A percentile compares a stretch with the other conserved stretches of the same genome.
phyloP scores from a whole-genome alignment of 495 filamentous ascomycete genomes.

The Aspergillus mulundensis region DNA sequence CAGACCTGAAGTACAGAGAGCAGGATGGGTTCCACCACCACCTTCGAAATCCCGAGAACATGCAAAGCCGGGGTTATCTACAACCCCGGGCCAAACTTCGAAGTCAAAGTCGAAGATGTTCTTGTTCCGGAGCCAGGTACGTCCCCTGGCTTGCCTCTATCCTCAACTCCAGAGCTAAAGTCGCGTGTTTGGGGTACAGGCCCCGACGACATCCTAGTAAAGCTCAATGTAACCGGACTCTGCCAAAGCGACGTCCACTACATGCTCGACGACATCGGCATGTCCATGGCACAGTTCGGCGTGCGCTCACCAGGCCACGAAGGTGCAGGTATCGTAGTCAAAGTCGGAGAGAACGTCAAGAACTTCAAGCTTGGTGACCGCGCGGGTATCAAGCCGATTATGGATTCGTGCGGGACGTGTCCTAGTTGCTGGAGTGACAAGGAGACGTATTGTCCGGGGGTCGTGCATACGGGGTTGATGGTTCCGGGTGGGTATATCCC shows the following conservation, averaged over 20 bases:
- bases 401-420: slow-evolving; percentile 50
- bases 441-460: slow-evolving; percentile 39
- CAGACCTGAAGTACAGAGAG: neutral
- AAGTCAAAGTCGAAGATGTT: slow-evolving; percentile 47
- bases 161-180: no score
- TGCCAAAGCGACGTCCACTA: slow-evolving; percentile 49
- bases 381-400: slow-evolving; percentile 55
- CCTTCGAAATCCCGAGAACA: slow-evolving; percentile 43
- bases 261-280: slow-evolving; percentile 42
- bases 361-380: slow-evolving; percentile 55
- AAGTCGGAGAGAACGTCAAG: slow-evolving; percentile 48
- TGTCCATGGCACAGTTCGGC: slow-evolving; percentile 46
- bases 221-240: slow-evolving; percentile 45
- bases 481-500: slow-evolving; percentile 22
- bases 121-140: slow-evolving; percentile 50
- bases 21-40: neutral
- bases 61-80: slow-evolving; percentile 53
- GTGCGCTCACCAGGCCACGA: slow-evolving; percentile 52
- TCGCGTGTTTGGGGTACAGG: no score
- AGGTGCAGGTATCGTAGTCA: slow-evolving; percentile 53
- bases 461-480: slow-evolving; percentile 34
- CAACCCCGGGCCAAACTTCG: slow-evolving; percentile 52
- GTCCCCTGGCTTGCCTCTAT: neutral
- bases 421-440: slow-evolving; percentile 42
- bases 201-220: slow-evolving; percentile 45